These are phyloP conservation scores for Vitis hybrid DNA, from an alignment of 177 flowering plant genomes.

Conservation along the genomic window DNA sequence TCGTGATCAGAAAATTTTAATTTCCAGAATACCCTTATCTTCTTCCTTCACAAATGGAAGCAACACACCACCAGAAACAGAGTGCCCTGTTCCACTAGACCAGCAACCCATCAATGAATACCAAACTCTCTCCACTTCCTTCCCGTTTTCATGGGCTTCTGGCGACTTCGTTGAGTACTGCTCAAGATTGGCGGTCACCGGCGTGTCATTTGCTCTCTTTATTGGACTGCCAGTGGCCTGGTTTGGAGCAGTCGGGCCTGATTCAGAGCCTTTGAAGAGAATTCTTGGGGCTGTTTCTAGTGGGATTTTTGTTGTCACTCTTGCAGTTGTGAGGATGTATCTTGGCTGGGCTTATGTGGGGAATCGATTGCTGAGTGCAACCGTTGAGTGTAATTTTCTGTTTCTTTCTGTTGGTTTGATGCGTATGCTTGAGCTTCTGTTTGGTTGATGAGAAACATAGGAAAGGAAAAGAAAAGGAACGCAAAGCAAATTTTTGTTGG, in stretches of 20 bases:
- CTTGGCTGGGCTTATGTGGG: constrained; percentile 98
- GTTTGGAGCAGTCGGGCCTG: constrained; percentile 58
- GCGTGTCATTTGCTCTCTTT: constrained; percentile 58
- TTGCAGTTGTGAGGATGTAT: constrained; percentile 87
- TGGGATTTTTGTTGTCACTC: constrained; percentile 67
- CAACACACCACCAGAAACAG: constrained; percentile 45
- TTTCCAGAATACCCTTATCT: constrained; percentile 12
- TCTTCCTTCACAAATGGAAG: constrained; percentile 38
- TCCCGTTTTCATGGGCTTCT: constrained; percentile 86
- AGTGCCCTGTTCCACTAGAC: constrained; percentile 84
- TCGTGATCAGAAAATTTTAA: not conserved
- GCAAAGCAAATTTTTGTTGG: too few species aligned
- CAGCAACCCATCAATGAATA: constrained; percentile 90
- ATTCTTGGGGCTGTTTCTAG: constrained; percentile 56
- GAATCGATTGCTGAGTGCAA: constrained; percentile 89
- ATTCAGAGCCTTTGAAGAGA: constrained; percentile 52
- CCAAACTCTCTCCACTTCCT: constrained; percentile 57
- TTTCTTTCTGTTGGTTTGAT: not conserved
- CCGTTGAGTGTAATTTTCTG: constrained; percentile 67
- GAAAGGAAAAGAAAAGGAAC: too few species aligned
- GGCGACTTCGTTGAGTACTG: constrained; percentile 48
- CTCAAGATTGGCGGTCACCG: constrained; percentile 52
- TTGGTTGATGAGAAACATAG: not conserved
- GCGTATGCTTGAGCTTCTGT: not conserved
- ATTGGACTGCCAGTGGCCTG: constrained; percentile 85